Percentiles rank a stretch among this genome's conserved stretches.
These are phyloP conservation scores for Ophiocytium majus DNA, from an alignment of 352 stramenopile species.

Conservation along the genomic window DNA sequence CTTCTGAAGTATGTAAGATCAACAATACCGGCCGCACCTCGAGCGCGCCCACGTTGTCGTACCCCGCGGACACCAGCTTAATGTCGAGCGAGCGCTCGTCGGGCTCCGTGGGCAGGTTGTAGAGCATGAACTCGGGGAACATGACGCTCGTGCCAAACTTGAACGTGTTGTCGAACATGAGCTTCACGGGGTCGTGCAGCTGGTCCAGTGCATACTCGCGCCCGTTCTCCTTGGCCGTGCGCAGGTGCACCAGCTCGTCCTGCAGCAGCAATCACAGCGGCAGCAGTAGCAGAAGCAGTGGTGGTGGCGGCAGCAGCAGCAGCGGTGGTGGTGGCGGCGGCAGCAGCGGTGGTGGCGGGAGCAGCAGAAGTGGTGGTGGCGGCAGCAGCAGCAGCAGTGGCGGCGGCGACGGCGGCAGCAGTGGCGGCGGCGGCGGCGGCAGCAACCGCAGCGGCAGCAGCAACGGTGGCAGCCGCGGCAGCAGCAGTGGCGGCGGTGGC, in stretches of 20 bases:
- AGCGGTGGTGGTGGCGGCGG: neutral
- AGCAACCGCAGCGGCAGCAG: too few species aligned
- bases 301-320: neutral
- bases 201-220: conserved; percentile 76
- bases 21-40: conserved; percentile 17
- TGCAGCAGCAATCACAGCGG: too few species aligned
- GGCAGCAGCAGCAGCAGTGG: neutral
- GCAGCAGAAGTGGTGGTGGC: neutral
- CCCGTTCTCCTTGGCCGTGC: conserved; percentile 71
- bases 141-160: conserved; percentile 52
- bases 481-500: too few species aligned
- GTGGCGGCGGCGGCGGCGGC: neutral
- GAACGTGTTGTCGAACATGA: conserved; percentile 57
- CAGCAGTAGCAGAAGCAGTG: neutral
- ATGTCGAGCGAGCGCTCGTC: conserved; percentile 52
- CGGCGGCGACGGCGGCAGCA: neutral
- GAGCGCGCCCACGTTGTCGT: conserved; percentile 15
- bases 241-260: conserved; percentile 66
- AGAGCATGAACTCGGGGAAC: conserved; percentile 57
- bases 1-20: too few species aligned
- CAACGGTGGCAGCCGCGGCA: neutral
- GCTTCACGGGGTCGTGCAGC: conserved; percentile 75
- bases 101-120: conserved; percentile 51
- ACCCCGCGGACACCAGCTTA: conserved; percentile 34
- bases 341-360: neutral